Evolutionary conservation across 441 rosid genomes (phyloP).

Genomic region (Oxalis stricta): DNA sequence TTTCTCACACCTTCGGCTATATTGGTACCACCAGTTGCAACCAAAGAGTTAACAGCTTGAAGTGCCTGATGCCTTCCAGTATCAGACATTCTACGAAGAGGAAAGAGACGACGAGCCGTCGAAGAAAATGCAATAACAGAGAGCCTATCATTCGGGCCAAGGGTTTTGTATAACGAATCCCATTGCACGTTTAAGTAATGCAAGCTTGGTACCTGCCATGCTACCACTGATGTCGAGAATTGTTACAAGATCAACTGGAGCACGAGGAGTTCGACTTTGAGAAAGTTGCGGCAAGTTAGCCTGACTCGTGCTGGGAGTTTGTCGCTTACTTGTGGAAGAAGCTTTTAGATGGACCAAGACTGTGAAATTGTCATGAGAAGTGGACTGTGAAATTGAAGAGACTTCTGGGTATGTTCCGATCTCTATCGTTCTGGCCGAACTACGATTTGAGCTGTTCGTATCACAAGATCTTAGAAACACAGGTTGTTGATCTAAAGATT

Average conservation of each 20-base stretch:
- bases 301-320: constrained; percentile 16
- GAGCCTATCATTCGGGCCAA: constrained; percentile 79
- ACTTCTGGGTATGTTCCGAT: constrained; percentile 63
- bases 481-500: constrained; percentile 45
- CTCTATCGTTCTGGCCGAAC: constrained; percentile 33
- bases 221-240: constrained; percentile 97
- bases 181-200: constrained; percentile 90
- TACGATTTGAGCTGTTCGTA: constrained; percentile 14
- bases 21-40: constrained; percentile 93
- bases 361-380: constrained; percentile 45
- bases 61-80: constrained; percentile 71
- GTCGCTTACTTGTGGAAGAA: constrained; percentile 24
- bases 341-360: constrained; percentile 82
- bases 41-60: constrained; percentile 78
- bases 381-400: constrained; percentile 35
- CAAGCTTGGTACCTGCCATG: constrained; percentile 99
- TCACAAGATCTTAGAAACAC: constrained; percentile 14
- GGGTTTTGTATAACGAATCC: constrained; percentile 97
- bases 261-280: constrained; percentile 52
- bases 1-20: constrained; percentile 92
- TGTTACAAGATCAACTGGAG: constrained; percentile 80
- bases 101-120: constrained; percentile 83
- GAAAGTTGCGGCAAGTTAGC: constrained; percentile 23
- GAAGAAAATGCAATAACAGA: constrained; percentile 97
- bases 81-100: constrained; percentile 71